Conservation (phyloP, 1,139 yeast genomes). For the Magnusiomyces ingens region DNA sequence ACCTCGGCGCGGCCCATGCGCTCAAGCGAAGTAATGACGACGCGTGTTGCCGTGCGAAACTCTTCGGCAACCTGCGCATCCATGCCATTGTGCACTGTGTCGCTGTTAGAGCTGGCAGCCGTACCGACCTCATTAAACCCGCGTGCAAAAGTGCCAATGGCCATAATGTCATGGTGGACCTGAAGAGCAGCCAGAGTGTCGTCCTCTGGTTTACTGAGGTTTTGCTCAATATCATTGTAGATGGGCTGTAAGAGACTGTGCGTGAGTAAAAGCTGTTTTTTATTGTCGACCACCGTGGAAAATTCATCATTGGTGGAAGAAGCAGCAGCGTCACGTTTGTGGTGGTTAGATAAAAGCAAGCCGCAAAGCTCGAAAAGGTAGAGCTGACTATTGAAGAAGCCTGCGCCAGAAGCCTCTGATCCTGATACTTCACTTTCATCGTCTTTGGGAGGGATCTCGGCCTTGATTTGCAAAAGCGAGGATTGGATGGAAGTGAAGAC, state of each 20-base stretch:
- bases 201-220: conserved; percentile 34
- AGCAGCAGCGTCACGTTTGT: conserved; percentile 23
- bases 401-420: conserved; percentile 49
- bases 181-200: conserved; percentile 51
- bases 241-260: conserved; percentile 64
- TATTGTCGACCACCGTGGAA: not conserved
- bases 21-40: conserved; percentile 76
- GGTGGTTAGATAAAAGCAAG: conserved; percentile 27
- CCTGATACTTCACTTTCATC: conserved; percentile 39
- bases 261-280: conserved; percentile 22
- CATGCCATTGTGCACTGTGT: conserved; percentile 10
- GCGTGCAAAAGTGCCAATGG: conserved; percentile 82
- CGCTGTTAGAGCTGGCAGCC: conserved; percentile 14
- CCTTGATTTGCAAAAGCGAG: conserved; percentile 49
- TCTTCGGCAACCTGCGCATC: conserved; percentile 39
- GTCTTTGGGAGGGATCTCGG: conserved; percentile 40
- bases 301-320: conserved; percentile 32
- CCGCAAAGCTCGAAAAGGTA: conserved; percentile 63
- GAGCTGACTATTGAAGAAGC: conserved; percentile 69
- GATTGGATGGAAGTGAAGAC: conserved; percentile 47
- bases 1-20: conserved; percentile 58
- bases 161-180: conserved; percentile 80
- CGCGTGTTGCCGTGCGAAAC: conserved; percentile 70
- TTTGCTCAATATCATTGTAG: conserved; percentile 62
- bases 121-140: conserved; percentile 52